Base-by-base conservation (phyloP, 805 yeast species). In the Komagataella mondaviorum region DNA sequence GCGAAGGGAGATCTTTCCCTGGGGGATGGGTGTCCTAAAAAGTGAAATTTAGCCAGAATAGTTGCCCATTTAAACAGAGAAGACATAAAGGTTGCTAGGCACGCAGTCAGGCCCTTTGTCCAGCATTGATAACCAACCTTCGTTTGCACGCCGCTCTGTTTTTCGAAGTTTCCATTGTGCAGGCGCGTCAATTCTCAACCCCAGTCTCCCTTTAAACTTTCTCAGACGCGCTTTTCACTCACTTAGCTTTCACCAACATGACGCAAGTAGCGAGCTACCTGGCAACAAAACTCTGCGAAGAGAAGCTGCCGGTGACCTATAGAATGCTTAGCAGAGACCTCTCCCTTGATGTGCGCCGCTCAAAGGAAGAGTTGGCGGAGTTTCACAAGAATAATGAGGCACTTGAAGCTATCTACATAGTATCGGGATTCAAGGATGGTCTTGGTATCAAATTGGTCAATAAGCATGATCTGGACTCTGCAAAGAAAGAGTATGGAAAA, bases 281-380 rank as follows among this genome's bases (percentile, higher is more conserved):
- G 39, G 39, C 39, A 3, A 30, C 39, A 8, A 30, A 30, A 8
- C 39, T 30, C 39, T 30, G 8, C 14, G 39, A 30, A 30, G 39
- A 30, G 14, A 30, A 30, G 39, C 14, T 30, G 14, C 39, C 39
- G 5, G 39, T 30, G n/a, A 73, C 76, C 1, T 77, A 72, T 55
- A 70, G 69, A 48, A 59, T 69, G 6, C 62, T 75, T 6, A 63
- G 78, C 3, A 62, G 78, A 47, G 64, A 63, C 6, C 56, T 73
- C 50, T 60, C 60, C n/a, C 59, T 75, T 7, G 69, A 71, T 48
- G 67, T 64, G 2, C 48, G 58, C 20, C 65, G 64, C 39, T 69
- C 81, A 14, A 77, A 75, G 56, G 55, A 51, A 22, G 51, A 68
- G 5, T 64, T 77, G 23, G 63, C 63, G 54, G 60, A 67, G 3